Evolutionary conservation across 2,329 filamentous ascomycete genomes (phyloP), one percentile per base, ranked within the genome.

Genomic region (Fusarium veterinarium): DNA sequence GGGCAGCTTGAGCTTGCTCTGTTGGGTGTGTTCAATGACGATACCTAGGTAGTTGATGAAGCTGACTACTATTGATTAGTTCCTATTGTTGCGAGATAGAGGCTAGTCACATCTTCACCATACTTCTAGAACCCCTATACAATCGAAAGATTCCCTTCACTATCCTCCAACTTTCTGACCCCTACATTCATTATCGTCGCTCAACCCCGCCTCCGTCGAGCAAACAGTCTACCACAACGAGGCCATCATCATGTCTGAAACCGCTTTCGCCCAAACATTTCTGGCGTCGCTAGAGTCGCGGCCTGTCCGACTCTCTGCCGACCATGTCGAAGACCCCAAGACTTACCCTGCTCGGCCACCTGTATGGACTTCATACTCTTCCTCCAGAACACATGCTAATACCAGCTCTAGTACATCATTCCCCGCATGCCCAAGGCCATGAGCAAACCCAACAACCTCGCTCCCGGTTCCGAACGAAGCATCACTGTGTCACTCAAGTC

Each of bases 311-410:
- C 89, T 98, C 72, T 91, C 92, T n/a, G 86, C 93, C 73, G 94
- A 98, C 82, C 93, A 98, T 90, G 91, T 97, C 81, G 93, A 95
- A 83, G 94, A 98, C 79, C 91, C 94, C 55, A 91, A 91, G 77
- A 90, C 88, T 74, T 95, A 95, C 80, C 92, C 93, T 30, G 86
- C 92, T 31, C 90, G 93, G 70, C 87, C 91, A 73, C 92, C 95
- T 20, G 95, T 98, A 89, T 40, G 79, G 74, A 17, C 9, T 23
- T 37, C 14, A 9, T 37, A 42, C 25, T 40, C 57, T 19, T 9
- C 20, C 33, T 33, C 30, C 13, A 58, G 23, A 35, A 17, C 48
- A 52, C 38, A 31, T 46, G 31, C 65, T 72, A 64, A 73, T 52
- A 44, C 17, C 16, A 41, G 23, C 56, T 48, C 62, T 25, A 95